These are phyloP conservation scores for Dissophora ornata DNA, from an alignment of 192 early-diverging fungal genomes.

Conservation along the genomic window DNA sequence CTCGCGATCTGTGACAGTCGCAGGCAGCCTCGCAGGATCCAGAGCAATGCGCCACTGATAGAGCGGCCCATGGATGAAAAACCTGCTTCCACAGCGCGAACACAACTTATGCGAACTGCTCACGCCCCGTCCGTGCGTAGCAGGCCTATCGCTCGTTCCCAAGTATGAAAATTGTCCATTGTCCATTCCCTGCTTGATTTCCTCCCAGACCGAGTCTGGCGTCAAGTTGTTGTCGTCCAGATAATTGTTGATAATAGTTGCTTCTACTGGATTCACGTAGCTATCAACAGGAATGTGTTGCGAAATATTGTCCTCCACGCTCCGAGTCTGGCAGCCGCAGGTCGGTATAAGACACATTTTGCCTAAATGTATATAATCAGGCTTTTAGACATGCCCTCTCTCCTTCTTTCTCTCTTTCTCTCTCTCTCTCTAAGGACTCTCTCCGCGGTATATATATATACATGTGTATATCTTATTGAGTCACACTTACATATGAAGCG, in stretches of 20 bases:
- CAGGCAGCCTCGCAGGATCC: constrained; percentile 6
- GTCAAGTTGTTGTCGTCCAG: constrained; percentile 8
- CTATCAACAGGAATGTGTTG: background rate
- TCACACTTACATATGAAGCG: constrained; percentile 30
- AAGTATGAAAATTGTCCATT: constrained; percentile 20
- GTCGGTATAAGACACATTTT: constrained; percentile 33
- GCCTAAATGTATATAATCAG: constrained; percentile 15
- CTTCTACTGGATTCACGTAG: constrained; percentile 19
- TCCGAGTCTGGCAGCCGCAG: constrained; percentile 20
- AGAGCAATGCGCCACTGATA: constrained; percentile 43
- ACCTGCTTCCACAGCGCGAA: constrained; percentile 1
- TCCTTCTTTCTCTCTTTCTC: too few relatives aligned
- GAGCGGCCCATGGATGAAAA: constrained; percentile 31
- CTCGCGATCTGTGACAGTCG: background rate
- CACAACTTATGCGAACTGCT: constrained; percentile 27
- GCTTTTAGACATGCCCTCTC: too few relatives aligned
- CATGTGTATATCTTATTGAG: too few relatives aligned
- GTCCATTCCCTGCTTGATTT: constrained; percentile 31
- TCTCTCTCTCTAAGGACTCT: too few relatives aligned
- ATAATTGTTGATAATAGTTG: constrained; percentile 11
- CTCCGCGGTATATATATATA: too few relatives aligned
- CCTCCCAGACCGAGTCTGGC: constrained; percentile 8
- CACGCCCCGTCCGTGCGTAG: background rate
- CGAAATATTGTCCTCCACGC: constrained; percentile 26
- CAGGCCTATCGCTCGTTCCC: background rate